A percentile compares a stretch with the other conserved stretches of the same genome.
These are phyloP conservation scores for Euphrasia arctica DNA, from an alignment of 305 asterid species.

Conservation along the genomic window DNA sequence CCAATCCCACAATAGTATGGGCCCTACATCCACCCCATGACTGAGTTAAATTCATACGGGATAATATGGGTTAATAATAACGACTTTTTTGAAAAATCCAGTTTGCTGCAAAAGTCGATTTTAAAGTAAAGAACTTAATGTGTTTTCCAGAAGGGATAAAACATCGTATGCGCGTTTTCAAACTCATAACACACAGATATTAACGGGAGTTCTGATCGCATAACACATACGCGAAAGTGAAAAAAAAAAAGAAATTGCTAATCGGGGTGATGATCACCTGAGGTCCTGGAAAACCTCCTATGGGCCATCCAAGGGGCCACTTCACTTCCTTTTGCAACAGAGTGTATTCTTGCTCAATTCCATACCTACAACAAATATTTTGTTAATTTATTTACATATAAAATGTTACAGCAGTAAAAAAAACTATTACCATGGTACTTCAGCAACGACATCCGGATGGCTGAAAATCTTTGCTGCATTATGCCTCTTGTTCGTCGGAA, in stretches of 20 bases:
- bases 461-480: constrained; percentile 56
- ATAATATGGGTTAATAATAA: no score
- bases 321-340: constrained; percentile 60
- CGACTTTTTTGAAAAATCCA: no score
- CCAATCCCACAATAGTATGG: constrained; percentile 43
- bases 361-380: constrained; percentile 43
- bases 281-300: constrained; percentile 90
- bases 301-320: constrained; percentile 94
- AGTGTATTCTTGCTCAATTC: constrained; percentile 92
- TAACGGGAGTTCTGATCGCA: no score
- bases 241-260: no score
- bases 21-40: constrained; percentile 40
- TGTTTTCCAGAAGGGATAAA: no score
- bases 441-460: constrained; percentile 27
- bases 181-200: no score
- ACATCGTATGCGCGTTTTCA: no score
- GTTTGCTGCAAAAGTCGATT: no score
- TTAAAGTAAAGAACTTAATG: no score
- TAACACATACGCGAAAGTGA: no score
- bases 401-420: not conserved
- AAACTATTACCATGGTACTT: constrained; percentile 59
- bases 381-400: no score
- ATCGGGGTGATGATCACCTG: constrained; percentile 45
- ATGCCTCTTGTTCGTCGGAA: constrained; percentile 75
- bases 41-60: not conserved